Percentiles rank a stretch among this genome's conserved stretches.
Conservation (phyloP, 257 asterid genomes). For the Ligustrum vulgare region DNA sequence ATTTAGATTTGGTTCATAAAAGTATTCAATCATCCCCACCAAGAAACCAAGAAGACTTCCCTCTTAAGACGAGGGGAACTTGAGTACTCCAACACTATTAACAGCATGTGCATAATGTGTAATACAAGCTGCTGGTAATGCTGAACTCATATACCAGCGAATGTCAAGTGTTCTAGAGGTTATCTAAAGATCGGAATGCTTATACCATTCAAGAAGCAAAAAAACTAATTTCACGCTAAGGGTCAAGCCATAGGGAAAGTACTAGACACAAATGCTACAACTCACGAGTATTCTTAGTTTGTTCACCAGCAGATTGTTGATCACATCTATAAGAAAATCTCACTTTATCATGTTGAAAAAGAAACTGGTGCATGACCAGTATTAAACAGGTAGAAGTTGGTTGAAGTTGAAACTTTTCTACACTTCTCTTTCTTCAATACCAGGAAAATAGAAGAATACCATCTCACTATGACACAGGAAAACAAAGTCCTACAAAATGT, state of each 20-base stretch:
- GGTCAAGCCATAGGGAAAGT: not conserved
- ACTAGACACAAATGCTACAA: conserved; percentile 7
- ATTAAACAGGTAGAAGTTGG: conserved; percentile 4
- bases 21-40: conserved; percentile 3
- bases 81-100: conserved; percentile 6
- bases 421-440: not conserved
- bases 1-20: not conserved
- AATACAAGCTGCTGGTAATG: not conserved
- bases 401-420: conserved; percentile 7
- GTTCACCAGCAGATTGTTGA: conserved; percentile 13
- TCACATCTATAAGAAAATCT: conserved; percentile 4
- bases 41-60: not conserved
- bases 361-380: conserved; percentile 9
- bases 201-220: not conserved
- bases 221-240: not conserved
- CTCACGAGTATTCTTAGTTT: not conserved
- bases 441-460: not conserved
- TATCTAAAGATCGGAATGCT: not conserved
- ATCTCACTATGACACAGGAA: not conserved
- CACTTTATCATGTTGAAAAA: not conserved
- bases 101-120: conserved; percentile 3
- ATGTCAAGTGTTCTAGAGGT: conserved; percentile 2
- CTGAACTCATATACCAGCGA: not conserved
- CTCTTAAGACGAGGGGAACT: not conserved
- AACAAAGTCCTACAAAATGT: not conserved